Conservation (phyloP, 129 eudicot species). For the Scalesia atractyloides region DNA sequence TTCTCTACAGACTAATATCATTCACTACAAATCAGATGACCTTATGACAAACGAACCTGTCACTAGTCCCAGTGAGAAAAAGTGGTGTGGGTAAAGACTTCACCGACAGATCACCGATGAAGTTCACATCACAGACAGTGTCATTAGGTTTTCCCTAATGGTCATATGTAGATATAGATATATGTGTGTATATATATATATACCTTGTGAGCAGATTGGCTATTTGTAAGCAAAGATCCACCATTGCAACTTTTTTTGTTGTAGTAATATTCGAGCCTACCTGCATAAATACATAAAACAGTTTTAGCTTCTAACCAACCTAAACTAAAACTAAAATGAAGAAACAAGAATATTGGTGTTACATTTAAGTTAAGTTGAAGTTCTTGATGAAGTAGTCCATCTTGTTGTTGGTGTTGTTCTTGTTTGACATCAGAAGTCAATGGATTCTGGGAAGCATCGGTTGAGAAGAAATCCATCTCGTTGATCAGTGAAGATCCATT, state of each 20-base stretch:
- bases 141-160: too few species aligned
- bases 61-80: too few species aligned
- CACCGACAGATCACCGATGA: too few species aligned
- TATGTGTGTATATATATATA: background rate
- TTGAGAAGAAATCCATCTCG: conserved; percentile 47
- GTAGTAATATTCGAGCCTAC: conserved; percentile 40
- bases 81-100: too few species aligned
- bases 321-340: background rate
- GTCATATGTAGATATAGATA: too few species aligned
- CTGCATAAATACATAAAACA: conserved; percentile 26
- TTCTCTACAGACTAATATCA: background rate
- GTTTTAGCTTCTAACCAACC: background rate
- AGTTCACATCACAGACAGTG: too few species aligned
- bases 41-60: too few species aligned
- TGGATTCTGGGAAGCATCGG: background rate
- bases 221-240: conserved; percentile 25
- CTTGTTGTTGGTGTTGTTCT: conserved; percentile 27
- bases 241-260: conserved; percentile 29
- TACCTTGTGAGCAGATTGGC: conserved; percentile 36
- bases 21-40: too few species aligned
- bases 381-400: conserved; percentile 12
- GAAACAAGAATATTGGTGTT: background rate
- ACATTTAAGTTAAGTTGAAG: conserved; percentile 46
- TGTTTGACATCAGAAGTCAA: conserved; percentile 27
- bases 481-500: conserved; percentile 16